Evolutionary conservation across 2,329 filamentous ascomycete species (phyloP), one percentile per base, ranked within the genome.

Genomic region (Escovopsis weberi): DNA sequence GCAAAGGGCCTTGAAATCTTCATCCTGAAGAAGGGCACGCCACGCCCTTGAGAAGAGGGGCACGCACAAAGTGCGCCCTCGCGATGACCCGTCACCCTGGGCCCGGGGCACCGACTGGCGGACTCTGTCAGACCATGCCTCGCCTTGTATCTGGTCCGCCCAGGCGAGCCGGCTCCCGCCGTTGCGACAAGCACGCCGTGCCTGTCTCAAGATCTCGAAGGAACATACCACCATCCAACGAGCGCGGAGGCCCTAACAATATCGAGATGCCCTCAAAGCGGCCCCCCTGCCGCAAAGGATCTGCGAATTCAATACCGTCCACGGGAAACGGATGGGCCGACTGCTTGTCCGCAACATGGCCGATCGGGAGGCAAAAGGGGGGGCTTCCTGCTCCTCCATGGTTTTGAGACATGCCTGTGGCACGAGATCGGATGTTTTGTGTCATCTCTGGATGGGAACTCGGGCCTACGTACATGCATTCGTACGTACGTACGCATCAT

Each of bases 111-210:
- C 15, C 15, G 15, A 15, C 38, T 33, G 34, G 39, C 40, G 35
- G 44, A 39, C 41, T 44, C 44, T 44, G 44, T 44, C 42, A 44
- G 42, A 44, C 44, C 39, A 34, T 40, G 39, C 38, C 39, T 43
- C 42, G 44, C 44, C 36, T 46, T 38, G 36, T 37, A 33, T 37
- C 37, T 41, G 42, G 41, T 33, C 41, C 40, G 38, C 37, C 33
- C 44, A 45, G 32, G 35, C 41, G 38, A 45, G 37, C 40, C 19
- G 23, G 32, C 41, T n/a, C 12, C 12, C 33, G 33, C 41, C 23
- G 23, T 36, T 23, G 43, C 38, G 39, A 32, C 30, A 35, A 30
- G 30, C 39, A 37, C 23, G 23, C 15, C n/a, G 26, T 23, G 15
- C 15, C 15, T 15, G 15, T 15, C 15, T 15, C 15, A 15, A 15